These are phyloP conservation scores for Harringtonia lauricola DNA, from an alignment of 2,329 filamentous ascomycete species.

Conservation along the genomic window DNA sequence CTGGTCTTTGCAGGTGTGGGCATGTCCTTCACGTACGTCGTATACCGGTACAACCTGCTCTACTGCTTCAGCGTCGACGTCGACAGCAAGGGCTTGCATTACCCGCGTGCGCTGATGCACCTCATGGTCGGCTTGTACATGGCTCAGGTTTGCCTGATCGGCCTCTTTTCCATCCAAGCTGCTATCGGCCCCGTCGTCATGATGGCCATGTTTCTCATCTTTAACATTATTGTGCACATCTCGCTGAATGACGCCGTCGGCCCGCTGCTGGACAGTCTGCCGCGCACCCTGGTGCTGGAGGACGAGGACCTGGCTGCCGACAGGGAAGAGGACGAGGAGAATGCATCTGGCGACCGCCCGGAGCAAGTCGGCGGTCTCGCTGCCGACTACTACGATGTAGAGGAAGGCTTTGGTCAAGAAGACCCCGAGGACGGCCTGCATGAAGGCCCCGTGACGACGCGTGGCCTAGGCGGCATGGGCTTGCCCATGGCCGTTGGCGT, in stretches of 20 bases:
- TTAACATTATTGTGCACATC: slow-evolving; percentile 67
- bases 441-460: slow-evolving; percentile 5
- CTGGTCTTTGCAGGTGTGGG: slow-evolving; percentile 70
- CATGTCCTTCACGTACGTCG: slow-evolving; percentile 68
- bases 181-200: slow-evolving; percentile 61
- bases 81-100: slow-evolving; percentile 82
- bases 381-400: slow-evolving; percentile 20
- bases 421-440: slow-evolving; percentile 23
- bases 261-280: slow-evolving; percentile 62
- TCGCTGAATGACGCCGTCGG: slow-evolving; percentile 58
- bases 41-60: slow-evolving; percentile 78
- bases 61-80: slow-evolving; percentile 70
- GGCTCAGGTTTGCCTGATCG: slow-evolving; percentile 67
- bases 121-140: slow-evolving; percentile 74
- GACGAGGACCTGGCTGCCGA: slow-evolving; percentile 16
- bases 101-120: slow-evolving; percentile 81
- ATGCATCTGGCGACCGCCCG: not conserved
- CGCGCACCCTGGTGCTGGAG: slow-evolving; percentile 46
- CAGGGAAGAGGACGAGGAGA: slow-evolving; percentile 1
- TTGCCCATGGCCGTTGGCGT: slow-evolving; percentile 8
- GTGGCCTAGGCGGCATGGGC: not conserved
- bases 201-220: slow-evolving; percentile 65
- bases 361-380: slow-evolving; percentile 13
- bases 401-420: slow-evolving; percentile 21
- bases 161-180: slow-evolving; percentile 62